Evolutionary conservation across 495 filamentous ascomycete genomes (phyloP), one percentile per base, ranked within the genome.

Genomic region (Evernia prunastri): DNA sequence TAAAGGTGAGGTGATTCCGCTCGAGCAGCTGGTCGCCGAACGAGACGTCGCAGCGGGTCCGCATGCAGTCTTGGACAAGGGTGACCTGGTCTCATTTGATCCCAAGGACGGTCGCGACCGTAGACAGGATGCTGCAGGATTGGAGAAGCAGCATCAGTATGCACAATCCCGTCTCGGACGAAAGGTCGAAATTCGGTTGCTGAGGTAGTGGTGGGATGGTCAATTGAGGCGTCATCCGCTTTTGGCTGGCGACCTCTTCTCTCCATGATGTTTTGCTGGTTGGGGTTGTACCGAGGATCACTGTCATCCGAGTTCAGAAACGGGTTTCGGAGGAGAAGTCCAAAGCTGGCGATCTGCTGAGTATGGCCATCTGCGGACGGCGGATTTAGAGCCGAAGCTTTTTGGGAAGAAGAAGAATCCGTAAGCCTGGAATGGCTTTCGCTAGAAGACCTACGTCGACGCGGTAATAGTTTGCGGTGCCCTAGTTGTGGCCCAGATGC

Each of bases 1-100:
- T 56, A 31, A 18, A 67, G 47, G 12, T 67, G 66, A 36, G 66
- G 66, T 17, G 66, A 67, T 17, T 67, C 66, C 0, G 20, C 47
- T 25, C 66, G 61, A 25, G 66, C 61, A 35, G 64, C 23, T 36
- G 66, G 56, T 37, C 51, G 65, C 8, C 35, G 43, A 17, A 42
- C 33, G 20, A 35, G 29, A 35, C 25, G 57, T 37, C 23, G 35
- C 18, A 53, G 40, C 8, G 25, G 40, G 31, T 56, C 11, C 13
- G 39, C 37, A 18, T 33, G 56, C 0, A 31, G 39, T 29, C 20
- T 40, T 43, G 56, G 33, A 42, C 27, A 15, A 29, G 39, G 40
- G 27, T 23, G 39, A 18, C 15, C 15, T 37, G 23, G 61, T 20
- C 6, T 23, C 25, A 29, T 25, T 11, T 17, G 33, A n/a, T 58